phyloP scores from a whole-genome alignment of 2,329 filamentous ascomycete species.

The Aspergillus felis region DNA sequence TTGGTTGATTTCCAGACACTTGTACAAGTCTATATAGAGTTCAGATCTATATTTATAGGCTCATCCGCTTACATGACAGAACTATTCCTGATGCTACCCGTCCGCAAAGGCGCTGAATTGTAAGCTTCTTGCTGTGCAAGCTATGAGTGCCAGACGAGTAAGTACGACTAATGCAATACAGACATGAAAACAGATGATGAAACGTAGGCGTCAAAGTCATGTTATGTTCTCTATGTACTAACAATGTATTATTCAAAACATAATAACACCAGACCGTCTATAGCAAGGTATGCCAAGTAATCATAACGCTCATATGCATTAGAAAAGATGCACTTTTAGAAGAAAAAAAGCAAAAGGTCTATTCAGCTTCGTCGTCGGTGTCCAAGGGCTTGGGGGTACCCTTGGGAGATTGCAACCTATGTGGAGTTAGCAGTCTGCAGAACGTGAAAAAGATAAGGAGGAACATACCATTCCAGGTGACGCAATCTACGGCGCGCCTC shows the following conservation, averaged over 20 bases:
- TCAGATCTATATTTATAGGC: too few relatives aligned
- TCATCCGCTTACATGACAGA: too few relatives aligned
- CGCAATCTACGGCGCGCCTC: conserved; percentile 82
- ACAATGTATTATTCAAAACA: neutral
- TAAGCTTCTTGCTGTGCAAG: too few relatives aligned
- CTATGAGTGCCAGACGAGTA: too few relatives aligned
- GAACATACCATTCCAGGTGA: conserved; percentile 61
- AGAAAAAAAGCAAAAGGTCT: conserved; percentile 1
- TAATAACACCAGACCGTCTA: conserved; percentile 3
- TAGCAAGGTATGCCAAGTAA: conserved; percentile 1
- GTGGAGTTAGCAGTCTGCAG: conserved; percentile 21
- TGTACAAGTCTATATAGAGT: too few relatives aligned
- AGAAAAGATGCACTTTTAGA: conserved; percentile 7
- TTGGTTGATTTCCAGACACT: neutral
- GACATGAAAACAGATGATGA: neutral
- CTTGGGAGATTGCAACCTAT: conserved; percentile 81
- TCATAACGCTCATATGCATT: conserved; percentile 3
- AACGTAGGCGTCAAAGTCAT: neutral
- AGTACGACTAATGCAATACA: too few relatives aligned
- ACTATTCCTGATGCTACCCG: too few relatives aligned
- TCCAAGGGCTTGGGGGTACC: conserved; percentile 73
- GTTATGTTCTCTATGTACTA: conserved; percentile 1
- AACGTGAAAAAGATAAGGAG: neutral
- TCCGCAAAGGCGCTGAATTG: too few relatives aligned
- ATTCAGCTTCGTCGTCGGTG: conserved; percentile 67